phyloP scores from a whole-genome alignment of 768 basidiomycete genomes.

The Suillus sp. region DNA sequence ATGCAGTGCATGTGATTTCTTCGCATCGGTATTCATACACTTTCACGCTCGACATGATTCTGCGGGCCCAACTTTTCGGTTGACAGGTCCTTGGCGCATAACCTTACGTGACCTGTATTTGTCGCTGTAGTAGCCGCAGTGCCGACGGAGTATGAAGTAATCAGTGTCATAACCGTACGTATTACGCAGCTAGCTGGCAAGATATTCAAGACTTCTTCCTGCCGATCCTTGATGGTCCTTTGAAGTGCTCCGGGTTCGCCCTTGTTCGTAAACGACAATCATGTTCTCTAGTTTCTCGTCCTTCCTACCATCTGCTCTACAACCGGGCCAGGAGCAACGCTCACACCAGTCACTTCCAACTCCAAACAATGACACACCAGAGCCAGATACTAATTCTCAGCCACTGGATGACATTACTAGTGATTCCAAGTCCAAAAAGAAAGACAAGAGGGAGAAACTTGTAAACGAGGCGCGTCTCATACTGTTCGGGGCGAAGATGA shows the following conservation, averaged over 20 bases:
- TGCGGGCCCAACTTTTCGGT: background rate
- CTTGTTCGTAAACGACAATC: constrained; percentile 14
- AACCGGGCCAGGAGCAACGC: constrained; percentile 30
- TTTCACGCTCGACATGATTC: background rate
- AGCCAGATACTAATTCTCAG: constrained; percentile 14
- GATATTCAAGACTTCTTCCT: background rate
- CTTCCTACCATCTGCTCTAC: constrained; percentile 52
- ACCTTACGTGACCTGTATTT: background rate
- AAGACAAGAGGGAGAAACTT: constrained; percentile 44
- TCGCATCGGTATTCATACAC: background rate
- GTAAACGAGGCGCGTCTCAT: constrained; percentile 48
- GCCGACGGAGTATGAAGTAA: constrained; percentile 6
- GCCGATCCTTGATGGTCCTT: constrained; percentile 10
- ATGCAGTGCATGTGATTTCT: background rate
- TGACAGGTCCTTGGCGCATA: background rate
- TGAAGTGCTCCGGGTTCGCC: constrained; percentile 5
- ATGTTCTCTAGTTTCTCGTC: constrained; percentile 59
- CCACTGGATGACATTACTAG: constrained; percentile 25
- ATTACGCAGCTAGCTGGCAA: background rate
- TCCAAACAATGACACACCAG: constrained; percentile 17
- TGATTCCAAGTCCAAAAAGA: constrained; percentile 43
- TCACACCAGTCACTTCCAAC: constrained; percentile 25
- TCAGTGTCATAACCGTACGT: constrained; percentile 1
- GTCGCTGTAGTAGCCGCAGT: background rate
- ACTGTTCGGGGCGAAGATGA: constrained; percentile 13